Conservation (phyloP, 768 basidiomycete species). For the Termitomyces sp. region DNA sequence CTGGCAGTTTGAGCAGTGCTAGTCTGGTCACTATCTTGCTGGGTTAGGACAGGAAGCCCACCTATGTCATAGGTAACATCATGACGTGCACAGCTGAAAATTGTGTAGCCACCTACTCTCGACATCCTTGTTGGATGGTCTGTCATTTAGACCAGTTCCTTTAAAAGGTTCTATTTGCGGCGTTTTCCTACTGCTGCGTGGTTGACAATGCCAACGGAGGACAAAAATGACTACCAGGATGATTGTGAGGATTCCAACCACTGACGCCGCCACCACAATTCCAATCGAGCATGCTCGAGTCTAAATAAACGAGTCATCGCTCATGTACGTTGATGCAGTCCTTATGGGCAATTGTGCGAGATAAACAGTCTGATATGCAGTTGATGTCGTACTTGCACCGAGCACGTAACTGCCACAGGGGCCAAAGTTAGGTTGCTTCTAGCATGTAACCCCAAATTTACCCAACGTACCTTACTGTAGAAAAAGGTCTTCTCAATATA, state of each 20-base stretch:
- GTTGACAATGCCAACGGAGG: background rate
- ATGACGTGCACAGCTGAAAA: background rate
- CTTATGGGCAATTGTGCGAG: background rate
- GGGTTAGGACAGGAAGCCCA: too few species aligned
- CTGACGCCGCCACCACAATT: background rate
- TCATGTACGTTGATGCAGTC: background rate
- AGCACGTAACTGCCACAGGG: too few species aligned
- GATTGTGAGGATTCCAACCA: background rate
- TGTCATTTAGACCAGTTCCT: background rate
- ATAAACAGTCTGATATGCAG: background rate
- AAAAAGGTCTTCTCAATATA: background rate
- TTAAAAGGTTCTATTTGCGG: background rate
- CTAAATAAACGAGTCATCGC: background rate
- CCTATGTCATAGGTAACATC: too few species aligned
- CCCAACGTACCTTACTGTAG: background rate
- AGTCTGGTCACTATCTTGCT: too few species aligned
- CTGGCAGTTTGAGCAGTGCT: background rate
- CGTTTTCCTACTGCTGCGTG: too few species aligned
- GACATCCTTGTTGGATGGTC: background rate
- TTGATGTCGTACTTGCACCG: background rate
- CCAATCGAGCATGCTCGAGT: background rate
- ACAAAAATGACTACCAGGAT: background rate
- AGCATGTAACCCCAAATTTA: background rate
- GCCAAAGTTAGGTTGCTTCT: background rate
- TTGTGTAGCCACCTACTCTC: background rate